Conservation (phyloP, 2,329 filamentous ascomycete genomes). For the Sarocladium kiliense region DNA sequence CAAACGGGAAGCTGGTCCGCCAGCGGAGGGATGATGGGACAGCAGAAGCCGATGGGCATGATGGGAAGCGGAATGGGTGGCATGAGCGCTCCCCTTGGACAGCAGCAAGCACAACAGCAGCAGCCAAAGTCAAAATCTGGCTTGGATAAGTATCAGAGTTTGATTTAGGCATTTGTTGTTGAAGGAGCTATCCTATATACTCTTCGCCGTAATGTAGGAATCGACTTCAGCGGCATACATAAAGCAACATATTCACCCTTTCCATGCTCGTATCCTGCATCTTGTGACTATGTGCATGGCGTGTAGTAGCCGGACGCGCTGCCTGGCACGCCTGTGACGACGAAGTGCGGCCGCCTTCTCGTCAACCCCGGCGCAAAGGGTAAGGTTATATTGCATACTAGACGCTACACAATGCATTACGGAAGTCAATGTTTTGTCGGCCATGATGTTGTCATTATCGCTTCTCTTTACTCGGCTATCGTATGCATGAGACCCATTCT, state of each 20-base stretch:
- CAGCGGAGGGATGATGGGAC: conserved; percentile 16
- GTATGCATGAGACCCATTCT: too few relatives aligned
- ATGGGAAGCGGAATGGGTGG: conserved; percentile 18
- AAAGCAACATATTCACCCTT: conserved; percentile 14
- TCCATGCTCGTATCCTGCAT: too few relatives aligned
- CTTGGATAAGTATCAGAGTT: conserved; percentile 63
- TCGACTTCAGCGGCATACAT: not conserved
- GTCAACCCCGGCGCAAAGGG: too few relatives aligned
- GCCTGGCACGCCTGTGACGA: too few relatives aligned
- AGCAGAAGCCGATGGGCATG: conserved; percentile 13
- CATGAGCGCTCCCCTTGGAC: conserved; percentile 16
- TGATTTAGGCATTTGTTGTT: conserved; percentile 37
- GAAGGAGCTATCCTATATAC: not conserved
- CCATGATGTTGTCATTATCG: too few relatives aligned
- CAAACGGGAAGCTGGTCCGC: conserved; percentile 18
- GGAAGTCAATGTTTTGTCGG: too few relatives aligned
- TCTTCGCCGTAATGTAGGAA: not conserved
- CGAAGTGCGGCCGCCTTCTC: too few relatives aligned
- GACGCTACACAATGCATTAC: too few relatives aligned
- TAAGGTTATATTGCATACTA: too few relatives aligned
- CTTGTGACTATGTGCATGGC: too few relatives aligned
- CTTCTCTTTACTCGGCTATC: too few relatives aligned
- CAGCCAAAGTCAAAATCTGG: conserved; percentile 40
- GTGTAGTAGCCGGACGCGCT: too few relatives aligned
- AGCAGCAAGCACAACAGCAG: conserved; percentile 22